Percentiles rank a stretch among this genome's conserved stretches.
Conservation (phyloP, 1,284 basidiomycete species). For the Rhizopogon hawkerae region DNA sequence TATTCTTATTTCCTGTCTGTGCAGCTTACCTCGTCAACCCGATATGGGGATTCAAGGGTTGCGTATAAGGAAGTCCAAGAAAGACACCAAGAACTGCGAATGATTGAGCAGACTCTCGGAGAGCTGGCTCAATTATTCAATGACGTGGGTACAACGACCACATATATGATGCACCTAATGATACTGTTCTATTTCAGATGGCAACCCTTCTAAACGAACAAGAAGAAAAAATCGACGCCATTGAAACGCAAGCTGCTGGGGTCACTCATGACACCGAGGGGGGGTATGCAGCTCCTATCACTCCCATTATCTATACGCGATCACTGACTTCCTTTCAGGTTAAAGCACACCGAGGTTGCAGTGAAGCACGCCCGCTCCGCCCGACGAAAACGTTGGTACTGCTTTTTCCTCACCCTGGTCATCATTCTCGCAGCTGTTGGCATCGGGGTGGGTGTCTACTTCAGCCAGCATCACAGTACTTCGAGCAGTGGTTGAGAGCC, state of each 20-base stretch:
- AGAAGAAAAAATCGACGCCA: conserved; percentile 60
- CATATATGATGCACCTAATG: conserved; percentile 4
- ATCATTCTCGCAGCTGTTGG: conserved; percentile 24
- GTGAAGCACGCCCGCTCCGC: conserved; percentile 61
- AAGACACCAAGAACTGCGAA: conserved; percentile 80
- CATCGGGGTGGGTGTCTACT: conserved; percentile 26
- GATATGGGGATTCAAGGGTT: conserved; percentile 76
- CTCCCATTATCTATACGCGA: background rate
- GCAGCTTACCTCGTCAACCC: conserved; percentile 62
- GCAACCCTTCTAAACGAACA: conserved; percentile 72
- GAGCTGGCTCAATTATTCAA: conserved; percentile 86
- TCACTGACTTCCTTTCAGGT: conserved; percentile 29
- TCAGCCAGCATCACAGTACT: conserved; percentile 11
- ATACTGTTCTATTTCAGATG: conserved; percentile 45
- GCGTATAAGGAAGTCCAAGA: conserved; percentile 89
- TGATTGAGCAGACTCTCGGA: conserved; percentile 80
- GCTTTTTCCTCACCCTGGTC: conserved; percentile 39
- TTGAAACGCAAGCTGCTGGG: conserved; percentile 54
- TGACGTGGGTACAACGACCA: conserved; percentile 41
- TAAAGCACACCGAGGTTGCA: conserved; percentile 63
- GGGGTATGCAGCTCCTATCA: conserved; percentile 38
- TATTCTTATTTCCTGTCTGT: background rate
- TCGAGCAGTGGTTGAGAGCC: background rate
- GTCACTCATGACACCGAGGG: conserved; percentile 62
- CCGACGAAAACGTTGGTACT: conserved; percentile 76